Evolutionary conservation across 371 early-diverging fungal genomes (phyloP), one percentile per base, ranked within the genome.

Genomic region (Circinella minor): DNA sequence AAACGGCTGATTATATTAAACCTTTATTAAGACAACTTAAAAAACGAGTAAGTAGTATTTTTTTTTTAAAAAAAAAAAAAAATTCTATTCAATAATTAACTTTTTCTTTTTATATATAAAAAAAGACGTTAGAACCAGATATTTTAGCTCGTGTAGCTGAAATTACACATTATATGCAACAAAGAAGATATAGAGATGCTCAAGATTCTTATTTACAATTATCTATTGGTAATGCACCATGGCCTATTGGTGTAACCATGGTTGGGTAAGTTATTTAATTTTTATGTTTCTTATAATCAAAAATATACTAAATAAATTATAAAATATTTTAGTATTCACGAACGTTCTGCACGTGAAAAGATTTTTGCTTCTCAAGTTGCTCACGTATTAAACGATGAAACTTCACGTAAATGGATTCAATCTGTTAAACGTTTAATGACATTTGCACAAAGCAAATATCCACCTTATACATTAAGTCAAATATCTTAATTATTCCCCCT

Each of bases 211-310:
- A 99, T 74, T 82, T 99, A 67, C 92, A 92, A 64, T 86, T 99
- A 54, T 93, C 95, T 0, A 96, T 99, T 71, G 98, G 99, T 55
- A 99, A 99, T 79, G 95, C 98, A 13, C 96, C 98, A 4, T 99
- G 99, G 99, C 99, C 98, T n/a, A 95, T 99, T 81, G 99, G 99
- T 73, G 94, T 94, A 36, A 93, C 93, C 70, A 92, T 91, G 90
- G 93, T 93, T 77, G 91, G 91, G 87, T 84, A 76, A 73, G 74
- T 75, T 5, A 47, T 37, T 43, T 43, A 9, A 9, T 3, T 1
- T 43, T 43, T 43, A 3, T 2, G 1, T 3, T 43, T 43, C 43
- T 9, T 6, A 55, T 3, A 14, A 4, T 14, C 37, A 60, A n/a
- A n/a, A 4, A 34, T 47, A 46, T 17, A 10, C 18, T 8, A 27